Evolutionary conservation across 2,329 filamentous ascomycete genomes (phyloP).

Genomic region (Pyricularia pennisetigena): DNA sequence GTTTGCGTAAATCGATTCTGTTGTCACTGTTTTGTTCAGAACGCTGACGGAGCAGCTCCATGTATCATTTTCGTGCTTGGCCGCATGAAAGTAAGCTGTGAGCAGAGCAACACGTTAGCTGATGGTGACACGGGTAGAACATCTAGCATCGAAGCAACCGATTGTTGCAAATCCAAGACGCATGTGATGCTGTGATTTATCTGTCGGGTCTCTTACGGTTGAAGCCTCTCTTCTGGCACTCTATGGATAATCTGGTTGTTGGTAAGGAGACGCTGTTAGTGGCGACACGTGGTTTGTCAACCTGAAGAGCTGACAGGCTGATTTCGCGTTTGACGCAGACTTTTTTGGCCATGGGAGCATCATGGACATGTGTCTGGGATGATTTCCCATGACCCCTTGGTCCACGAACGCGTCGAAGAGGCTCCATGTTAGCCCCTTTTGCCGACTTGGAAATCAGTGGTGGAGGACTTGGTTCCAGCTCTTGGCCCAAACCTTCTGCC

Average conservation of each 20-base stretch:
- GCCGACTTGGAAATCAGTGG: neutral
- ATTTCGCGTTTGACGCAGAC: neutral
- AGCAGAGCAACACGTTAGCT: neutral
- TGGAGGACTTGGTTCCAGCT: neutral
- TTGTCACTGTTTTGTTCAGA: neutral
- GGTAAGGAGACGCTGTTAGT: neutral
- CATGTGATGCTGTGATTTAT: neutral
- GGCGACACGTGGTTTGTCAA: neutral
- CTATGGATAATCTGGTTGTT: neutral
- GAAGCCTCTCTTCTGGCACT: conserved; percentile 3
- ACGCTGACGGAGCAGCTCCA: neutral
- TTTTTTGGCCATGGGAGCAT: neutral
- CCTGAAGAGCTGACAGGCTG: neutral
- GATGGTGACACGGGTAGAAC: neutral
- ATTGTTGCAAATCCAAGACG: neutral
- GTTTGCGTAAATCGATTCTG: neutral
- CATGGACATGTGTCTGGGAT: neutral
- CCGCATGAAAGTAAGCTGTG: neutral
- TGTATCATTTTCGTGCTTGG: neutral
- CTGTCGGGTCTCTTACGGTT: neutral
- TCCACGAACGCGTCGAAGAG: neutral
- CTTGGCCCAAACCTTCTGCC: neutral
- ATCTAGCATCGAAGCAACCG: neutral
- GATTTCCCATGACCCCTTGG: neutral
- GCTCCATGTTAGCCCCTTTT: neutral